Percentiles rank a stretch among this genome's conserved stretches.
Conservation (phyloP, 1,284 basidiomycete genomes). For the Singerocomus inundabilis region DNA sequence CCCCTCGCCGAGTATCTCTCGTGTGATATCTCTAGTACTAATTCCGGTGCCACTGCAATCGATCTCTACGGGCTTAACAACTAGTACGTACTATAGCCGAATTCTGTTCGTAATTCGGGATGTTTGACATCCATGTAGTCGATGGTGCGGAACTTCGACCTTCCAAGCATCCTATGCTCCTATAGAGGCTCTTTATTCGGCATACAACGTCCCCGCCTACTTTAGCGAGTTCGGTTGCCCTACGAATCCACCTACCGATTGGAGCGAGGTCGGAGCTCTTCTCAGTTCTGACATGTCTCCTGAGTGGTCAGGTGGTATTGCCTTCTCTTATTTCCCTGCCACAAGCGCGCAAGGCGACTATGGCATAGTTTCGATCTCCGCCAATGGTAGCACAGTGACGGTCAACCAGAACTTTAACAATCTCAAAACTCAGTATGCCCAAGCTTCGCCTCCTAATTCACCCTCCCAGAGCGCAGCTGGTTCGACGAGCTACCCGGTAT, state of each 20-base stretch:
- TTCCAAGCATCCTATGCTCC: slow-evolving; percentile 55
- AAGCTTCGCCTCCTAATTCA: slow-evolving; percentile 60
- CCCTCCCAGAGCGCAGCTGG: slow-evolving; percentile 58
- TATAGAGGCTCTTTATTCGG: slow-evolving; percentile 54
- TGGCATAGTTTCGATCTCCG: slow-evolving; percentile 78
- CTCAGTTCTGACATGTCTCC: slow-evolving; percentile 71
- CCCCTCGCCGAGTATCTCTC: slow-evolving; percentile 78
- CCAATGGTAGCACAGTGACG: slow-evolving; percentile 61
- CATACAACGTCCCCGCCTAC: slow-evolving; percentile 81
- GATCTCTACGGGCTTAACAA: slow-evolving; percentile 85
- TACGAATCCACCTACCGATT: slow-evolving; percentile 61
- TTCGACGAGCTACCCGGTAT: slow-evolving; percentile 57
- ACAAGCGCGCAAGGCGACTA: slow-evolving; percentile 64
- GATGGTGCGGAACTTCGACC: slow-evolving; percentile 77
- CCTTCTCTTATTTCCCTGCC: slow-evolving; percentile 87
- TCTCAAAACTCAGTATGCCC: slow-evolving; percentile 61
- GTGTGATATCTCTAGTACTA: slow-evolving; percentile 59
- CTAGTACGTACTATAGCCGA: slow-evolving; percentile 50
- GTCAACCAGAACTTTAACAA: slow-evolving; percentile 66
- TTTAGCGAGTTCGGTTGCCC: slow-evolving; percentile 91
- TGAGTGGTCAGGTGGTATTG: slow-evolving; percentile 86
- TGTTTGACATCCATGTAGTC: slow-evolving; percentile 38
- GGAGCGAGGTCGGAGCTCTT: slow-evolving; percentile 79
- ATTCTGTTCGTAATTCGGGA: slow-evolving; percentile 5
- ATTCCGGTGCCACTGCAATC: slow-evolving; percentile 63